Evolutionary conservation across 1,139 yeast species (phyloP), one percentile per base, ranked within the genome.

Genomic region (Lodderomyces theae): DNA sequence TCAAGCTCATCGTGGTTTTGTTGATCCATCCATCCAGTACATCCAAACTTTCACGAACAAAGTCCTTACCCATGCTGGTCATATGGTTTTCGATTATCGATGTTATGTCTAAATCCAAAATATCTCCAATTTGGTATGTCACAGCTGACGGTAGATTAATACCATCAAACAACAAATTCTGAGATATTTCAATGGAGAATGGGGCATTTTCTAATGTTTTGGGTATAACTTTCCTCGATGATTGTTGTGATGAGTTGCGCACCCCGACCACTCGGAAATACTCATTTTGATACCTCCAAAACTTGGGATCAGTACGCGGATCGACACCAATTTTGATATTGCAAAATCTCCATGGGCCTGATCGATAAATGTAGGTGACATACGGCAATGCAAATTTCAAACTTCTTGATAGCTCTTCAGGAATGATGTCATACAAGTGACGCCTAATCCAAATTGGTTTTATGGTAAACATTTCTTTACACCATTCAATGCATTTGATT

Each of bases 281-380:
- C 58, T 92, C 97, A 25, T 88, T 83, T 63, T 92, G 99, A 57
- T 80, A 88, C 25, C 62, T 62, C 52, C 88, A 83, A 56, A 66
- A 82, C 5, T 74, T 63, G 1, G 65, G 54, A 39, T 80, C 78
- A 2, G 62, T 51, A 36, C 78, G 68, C 0, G 97, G 97, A 58
- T 92, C 87, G 28, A 82, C 69, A 0, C 97, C 97, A 51, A 81
- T 80, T 51, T 69, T 77, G 35, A 88, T 80, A 57, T 84, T 87
- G n/a, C 95, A 79, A 48, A 88, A 88, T 53, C 97, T 74, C 96
- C 96, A 92, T 0, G 98, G 98, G 0, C 99, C 98, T 55, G 85
- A 85, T 25, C 84, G 79, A 58, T 82, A 86, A 31, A 86, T 74
- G 57, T 80, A 92, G 0, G 96, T 74, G 0, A 89, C 85, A 54